Base-by-base conservation (phyloP, 495 filamentous ascomycete genomes). In the Cladorrhinum samala region DNA sequence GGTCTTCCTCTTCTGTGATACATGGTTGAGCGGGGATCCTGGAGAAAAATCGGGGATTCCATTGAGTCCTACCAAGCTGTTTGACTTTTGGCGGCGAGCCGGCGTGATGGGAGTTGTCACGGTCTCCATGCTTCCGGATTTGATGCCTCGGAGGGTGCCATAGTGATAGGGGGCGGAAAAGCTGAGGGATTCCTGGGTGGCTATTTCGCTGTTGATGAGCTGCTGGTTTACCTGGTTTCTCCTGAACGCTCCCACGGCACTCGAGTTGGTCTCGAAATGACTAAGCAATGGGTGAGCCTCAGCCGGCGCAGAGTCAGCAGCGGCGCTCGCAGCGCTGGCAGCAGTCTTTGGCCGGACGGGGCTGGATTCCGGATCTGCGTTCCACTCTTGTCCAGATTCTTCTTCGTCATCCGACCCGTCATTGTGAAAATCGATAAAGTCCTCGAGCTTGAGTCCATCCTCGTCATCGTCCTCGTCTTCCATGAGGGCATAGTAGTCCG, bases 171-270 rank as follows among this genome's bases (percentile, higher is more conserved):
- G 84, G 9, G 67, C 70, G 9, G 72, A 69, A 51, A 82, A 82
- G 5, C 73, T 75, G 23, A 80, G 69, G 7, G 75, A 77, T 19
- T 78, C 78, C 14, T 76, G 70, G 46, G 70, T 76, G 42, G 72
- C 68, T 55, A 77, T 75, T 54, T 81, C 79, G 64, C 82, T 82
- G 55, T 80, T 72, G 51, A 87, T 74, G 33, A 85, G 77, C 56
- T 86, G 79, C 61, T 87, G 84, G 53, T 84, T 82, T 62, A 81
- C 81, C 65, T 91, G 85, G 61, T 91, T 87, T 36, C 81, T 81
- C 38, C 87, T 86, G 72, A 91, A 93, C 7, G 87, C 84, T 27
- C 85, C 86, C 53, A 91, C 86, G 36, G 84, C 77, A 48, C 82
- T 80, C 40, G 79, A 74, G 58, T 78, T 74, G 49, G 66, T 67